phyloP scores from a whole-genome alignment of 2,329 filamentous ascomycete species.

The Ophiostoma australiae region DNA sequence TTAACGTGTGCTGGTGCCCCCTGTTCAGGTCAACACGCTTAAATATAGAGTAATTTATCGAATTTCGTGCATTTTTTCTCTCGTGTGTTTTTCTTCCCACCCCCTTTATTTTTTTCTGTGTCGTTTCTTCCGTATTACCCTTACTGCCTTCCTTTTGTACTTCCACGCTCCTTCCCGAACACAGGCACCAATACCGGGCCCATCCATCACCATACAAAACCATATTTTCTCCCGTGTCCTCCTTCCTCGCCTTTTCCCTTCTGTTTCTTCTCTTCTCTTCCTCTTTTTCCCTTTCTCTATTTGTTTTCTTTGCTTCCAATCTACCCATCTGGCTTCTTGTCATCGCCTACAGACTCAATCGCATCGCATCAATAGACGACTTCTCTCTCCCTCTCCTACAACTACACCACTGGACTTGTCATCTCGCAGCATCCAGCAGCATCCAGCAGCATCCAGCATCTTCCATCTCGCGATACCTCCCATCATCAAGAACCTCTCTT shows the following conservation, averaged over 20 bases:
- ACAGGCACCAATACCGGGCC: not conserved
- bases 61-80: not conserved
- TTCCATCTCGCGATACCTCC: constrained; percentile 34
- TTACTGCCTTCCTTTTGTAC: not conserved
- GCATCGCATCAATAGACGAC: constrained; percentile 15
- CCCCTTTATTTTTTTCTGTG: not conserved
- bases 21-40: not conserved
- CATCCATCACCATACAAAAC: not conserved
- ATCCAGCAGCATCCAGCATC: constrained; percentile 34
- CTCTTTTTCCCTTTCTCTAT: not conserved
- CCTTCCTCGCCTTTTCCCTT: not conserved
- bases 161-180: not conserved
- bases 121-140: not conserved
- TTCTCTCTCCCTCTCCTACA: not conserved
- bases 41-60: not conserved
- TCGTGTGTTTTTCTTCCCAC: not conserved
- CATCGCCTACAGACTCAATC: constrained; percentile 17
- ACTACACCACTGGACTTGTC: not conserved
- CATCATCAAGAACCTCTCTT: constrained; percentile 32
- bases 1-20: not conserved
- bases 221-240: not conserved
- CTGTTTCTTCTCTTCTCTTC: not conserved
- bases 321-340: constrained; percentile 7
- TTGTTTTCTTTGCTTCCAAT: not conserved
- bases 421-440: constrained; percentile 30